Evolutionary conservation across 305 asterid genomes (phyloP).

Genomic region (Rubia tinctorum): DNA sequence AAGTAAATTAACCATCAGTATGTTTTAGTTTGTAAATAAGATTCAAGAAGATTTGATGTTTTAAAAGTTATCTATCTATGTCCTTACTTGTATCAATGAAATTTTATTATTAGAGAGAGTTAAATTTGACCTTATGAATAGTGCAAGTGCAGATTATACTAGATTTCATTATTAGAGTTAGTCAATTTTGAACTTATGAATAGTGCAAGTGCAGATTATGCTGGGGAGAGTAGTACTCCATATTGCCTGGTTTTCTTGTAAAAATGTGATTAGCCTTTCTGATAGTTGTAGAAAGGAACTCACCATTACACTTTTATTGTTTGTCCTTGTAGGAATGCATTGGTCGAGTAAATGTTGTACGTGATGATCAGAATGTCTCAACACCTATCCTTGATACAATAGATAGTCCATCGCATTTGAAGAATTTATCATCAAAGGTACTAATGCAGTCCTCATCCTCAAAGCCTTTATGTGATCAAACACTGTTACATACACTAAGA

Average conservation of each 20-base stretch:
- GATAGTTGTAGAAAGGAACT: background rate
- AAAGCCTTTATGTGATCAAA: background rate
- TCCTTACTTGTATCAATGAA: background rate
- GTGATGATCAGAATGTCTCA: conserved; percentile 42
- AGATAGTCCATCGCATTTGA: conserved; percentile 69
- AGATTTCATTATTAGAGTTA: background rate
- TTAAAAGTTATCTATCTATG: background rate
- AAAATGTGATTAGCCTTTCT: background rate
- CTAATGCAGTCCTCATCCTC: background rate
- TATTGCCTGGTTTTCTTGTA: background rate
- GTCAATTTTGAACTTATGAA: background rate
- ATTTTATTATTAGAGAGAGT: background rate
- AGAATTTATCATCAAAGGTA: conserved; percentile 72
- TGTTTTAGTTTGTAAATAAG: background rate
- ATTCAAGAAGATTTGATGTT: background rate
- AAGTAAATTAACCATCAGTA: too few species aligned
- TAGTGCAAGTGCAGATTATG: background rate
- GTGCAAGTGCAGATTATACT: background rate
- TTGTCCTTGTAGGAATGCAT: conserved; percentile 42
- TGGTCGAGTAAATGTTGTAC: conserved; percentile 34
- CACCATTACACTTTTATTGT: conserved; percentile 11
- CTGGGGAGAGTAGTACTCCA: background rate
- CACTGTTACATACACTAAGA: conserved; percentile 6
- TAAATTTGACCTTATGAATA: background rate
- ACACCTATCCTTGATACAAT: conserved; percentile 76